phyloP scores from a whole-genome alignment of 306 rosid species.

The Quercus aquifolioides region DNA sequence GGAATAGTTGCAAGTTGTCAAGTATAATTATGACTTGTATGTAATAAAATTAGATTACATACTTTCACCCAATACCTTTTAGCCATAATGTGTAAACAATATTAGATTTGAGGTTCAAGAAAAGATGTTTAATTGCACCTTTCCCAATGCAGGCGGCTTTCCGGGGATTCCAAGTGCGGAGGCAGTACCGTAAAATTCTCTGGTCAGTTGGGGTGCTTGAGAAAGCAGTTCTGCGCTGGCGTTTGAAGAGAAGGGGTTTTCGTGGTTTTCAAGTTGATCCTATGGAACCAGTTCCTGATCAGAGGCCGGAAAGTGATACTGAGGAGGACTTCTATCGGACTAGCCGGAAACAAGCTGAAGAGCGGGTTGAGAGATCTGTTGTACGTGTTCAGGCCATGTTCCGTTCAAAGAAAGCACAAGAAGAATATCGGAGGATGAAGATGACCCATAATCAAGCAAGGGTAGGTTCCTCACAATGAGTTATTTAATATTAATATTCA shows the following conservation, averaged over 20 bases:
- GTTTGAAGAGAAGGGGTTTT: conserved; percentile 79
- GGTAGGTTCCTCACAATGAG: conserved; percentile 35
- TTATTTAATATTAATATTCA: background rate
- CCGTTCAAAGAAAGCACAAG: conserved; percentile 88
- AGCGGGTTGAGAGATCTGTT: conserved; percentile 75
- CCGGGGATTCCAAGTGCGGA: conserved; percentile 71
- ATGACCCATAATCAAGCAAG: conserved; percentile 61
- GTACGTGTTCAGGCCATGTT: conserved; percentile 84
- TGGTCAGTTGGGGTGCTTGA: conserved; percentile 95
- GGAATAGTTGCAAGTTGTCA: background rate
- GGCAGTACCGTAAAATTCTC: conserved; percentile 71
- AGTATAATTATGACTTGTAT: background rate
- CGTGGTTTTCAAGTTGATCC: conserved; percentile 74
- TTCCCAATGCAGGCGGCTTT: conserved; percentile 74
- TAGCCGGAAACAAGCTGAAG: conserved; percentile 82
- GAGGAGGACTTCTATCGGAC: conserved; percentile 78
- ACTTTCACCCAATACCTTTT: background rate
- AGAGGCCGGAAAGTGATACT: conserved; percentile 40
- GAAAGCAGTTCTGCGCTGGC: conserved; percentile 92
- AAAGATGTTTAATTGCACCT: conserved; percentile 19
- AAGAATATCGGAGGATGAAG: conserved; percentile 89
- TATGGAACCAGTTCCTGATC: conserved; percentile 22
- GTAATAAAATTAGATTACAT: background rate
- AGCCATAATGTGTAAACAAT: background rate
- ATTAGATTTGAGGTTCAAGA: conserved; percentile 5